A percentile compares a stretch with the other conserved stretches of the same genome.
Evolutionary conservation across 2,329 filamentous ascomycete genomes (phyloP).

Genomic region (Neoarthrinium moseri): DNA sequence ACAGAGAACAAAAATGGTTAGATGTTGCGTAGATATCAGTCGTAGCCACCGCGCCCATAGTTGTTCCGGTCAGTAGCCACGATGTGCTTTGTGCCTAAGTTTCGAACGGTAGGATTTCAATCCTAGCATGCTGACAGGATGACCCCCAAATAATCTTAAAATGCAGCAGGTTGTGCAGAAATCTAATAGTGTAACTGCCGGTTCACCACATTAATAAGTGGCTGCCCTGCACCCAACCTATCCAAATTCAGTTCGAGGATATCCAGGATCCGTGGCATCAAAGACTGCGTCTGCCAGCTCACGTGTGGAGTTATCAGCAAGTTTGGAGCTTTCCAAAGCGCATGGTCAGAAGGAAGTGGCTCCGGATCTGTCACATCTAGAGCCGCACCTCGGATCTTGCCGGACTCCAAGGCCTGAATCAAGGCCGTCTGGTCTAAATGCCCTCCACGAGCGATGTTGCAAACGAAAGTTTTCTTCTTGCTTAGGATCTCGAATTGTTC

Average conservation of each 20-base stretch:
- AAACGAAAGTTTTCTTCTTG: constrained; percentile 48
- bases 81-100: too few species aligned
- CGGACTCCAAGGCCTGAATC: constrained; percentile 47
- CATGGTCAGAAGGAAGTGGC: constrained; percentile 59
- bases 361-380: constrained; percentile 71
- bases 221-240: constrained; percentile 22
- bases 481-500: constrained; percentile 35
- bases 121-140: too few species aligned
- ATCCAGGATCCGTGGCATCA: constrained; percentile 20
- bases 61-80: too few species aligned
- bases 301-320: constrained; percentile 49
- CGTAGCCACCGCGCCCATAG: too few species aligned
- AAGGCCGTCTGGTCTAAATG: constrained; percentile 43
- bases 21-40: too few species aligned
- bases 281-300: constrained; percentile 24
- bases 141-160: too few species aligned
- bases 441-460: constrained; percentile 60
- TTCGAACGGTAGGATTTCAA: too few species aligned
- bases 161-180: too few species aligned
- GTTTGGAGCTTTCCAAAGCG: constrained; percentile 63
- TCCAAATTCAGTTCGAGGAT: constrained; percentile 27
- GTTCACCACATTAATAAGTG: constrained; percentile 28
- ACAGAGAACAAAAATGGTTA: too few species aligned
- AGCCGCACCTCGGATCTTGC: constrained; percentile 52
- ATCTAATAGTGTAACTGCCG: constrained; percentile 28